Base-by-base conservation (phyloP, 2,329 filamentous ascomycete species). In the Diaporthe velutina region DNA sequence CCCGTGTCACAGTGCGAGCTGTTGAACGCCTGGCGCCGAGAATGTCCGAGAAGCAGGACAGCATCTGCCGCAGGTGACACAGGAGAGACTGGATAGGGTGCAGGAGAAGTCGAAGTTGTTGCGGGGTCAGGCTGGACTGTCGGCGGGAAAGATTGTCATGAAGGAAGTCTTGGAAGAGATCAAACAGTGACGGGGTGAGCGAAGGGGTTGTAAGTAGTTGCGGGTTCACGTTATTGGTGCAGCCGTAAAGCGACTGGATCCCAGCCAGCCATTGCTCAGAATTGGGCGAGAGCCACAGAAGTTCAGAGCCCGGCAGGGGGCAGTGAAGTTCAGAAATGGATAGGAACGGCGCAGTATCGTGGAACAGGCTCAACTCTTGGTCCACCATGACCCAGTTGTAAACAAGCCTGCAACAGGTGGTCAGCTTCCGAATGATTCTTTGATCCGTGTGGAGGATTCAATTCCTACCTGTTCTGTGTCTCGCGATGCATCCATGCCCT, bases 371-470 rank as follows among this genome's bases (percentile, higher is more conserved):
- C 73, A 93, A 84, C 81, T 95, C 93, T 79, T 94, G 92, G 79
- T 95, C 93, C 33, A 93, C 88, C 89, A 93, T 93, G 28, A 93
- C 90, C 91, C 92, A 94, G 72, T 92, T 93, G 83, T 94, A 94
- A n/a, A 93, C 90, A 42, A 94, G 85, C 77, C 92, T 93, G 22
- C 12, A 54, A 54, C 25, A 52, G 66, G 1, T 1, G 40, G 61
- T 75, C 45, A 74, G 73, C 42, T 17, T 38, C 19, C 22, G 8
- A 4, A 4, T 13, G 33, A 10, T 17, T 15, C 30, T 22, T 22
- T 3, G 6, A 19, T 19, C 58, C 12, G 28, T 13, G 4, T 4
- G 19, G 8, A 2, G 17, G 10, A 12, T 1, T 3, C 22, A n/a
- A 13, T 25, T 82, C 87, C 82, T 84, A 91, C 89, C 90, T 86